These are phyloP conservation scores for Cordyceps cicadae DNA, from an alignment of 2,329 filamentous ascomycete genomes.

Conservation along the genomic window DNA sequence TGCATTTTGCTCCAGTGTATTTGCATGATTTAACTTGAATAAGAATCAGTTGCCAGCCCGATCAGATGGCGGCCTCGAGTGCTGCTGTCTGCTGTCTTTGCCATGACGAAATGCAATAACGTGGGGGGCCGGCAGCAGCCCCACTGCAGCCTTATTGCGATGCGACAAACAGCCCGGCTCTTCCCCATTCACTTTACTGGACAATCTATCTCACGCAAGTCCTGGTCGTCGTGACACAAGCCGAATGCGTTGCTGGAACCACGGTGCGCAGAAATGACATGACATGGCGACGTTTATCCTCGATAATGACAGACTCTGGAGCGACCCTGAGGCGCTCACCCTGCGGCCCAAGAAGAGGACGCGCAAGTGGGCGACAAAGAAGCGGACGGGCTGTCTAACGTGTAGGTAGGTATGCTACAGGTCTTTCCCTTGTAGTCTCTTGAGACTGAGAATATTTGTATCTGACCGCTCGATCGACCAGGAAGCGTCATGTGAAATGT, in stretches of 20 bases:
- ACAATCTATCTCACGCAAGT: too few relatives aligned
- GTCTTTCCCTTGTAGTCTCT: background rate
- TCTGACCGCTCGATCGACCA: background rate
- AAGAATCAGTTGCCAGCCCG: too few relatives aligned
- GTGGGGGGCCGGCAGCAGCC: too few relatives aligned
- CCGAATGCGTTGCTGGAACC: background rate
- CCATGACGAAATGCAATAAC: background rate
- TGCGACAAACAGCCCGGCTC: background rate
- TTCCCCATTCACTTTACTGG: too few relatives aligned
- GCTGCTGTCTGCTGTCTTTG: too few relatives aligned
- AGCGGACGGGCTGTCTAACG: background rate
- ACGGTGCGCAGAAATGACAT: background rate
- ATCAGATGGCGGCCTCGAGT: too few relatives aligned
- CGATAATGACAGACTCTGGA: background rate
- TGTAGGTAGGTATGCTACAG: background rate
- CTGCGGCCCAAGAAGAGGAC: background rate
- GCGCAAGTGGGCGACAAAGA: constrained; percentile 5
- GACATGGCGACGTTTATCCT: constrained; percentile 1
- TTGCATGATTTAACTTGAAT: background rate
- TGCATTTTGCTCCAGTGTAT: background rate
- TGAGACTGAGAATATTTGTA: background rate
- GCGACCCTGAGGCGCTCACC: background rate
- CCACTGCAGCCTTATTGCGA: background rate
- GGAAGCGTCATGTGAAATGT: background rate
- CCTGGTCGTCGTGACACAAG: too few relatives aligned